These are phyloP conservation scores for Solanum virginianum DNA, from an alignment of 257 asterid species.

Conservation along the genomic window DNA sequence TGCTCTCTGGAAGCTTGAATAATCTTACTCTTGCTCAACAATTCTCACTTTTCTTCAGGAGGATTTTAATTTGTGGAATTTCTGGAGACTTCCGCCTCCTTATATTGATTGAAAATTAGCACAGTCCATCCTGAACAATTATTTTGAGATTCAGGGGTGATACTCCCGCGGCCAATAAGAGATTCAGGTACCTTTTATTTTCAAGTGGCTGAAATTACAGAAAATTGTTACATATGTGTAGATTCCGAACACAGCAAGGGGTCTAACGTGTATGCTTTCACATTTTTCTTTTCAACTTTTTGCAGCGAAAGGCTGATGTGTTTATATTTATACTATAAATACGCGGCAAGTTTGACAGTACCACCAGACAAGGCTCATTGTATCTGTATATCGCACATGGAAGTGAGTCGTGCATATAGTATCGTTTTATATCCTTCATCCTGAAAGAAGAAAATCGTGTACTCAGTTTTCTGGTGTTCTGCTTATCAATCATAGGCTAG, in stretches of 20 bases:
- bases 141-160: neutral
- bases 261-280: neutral
- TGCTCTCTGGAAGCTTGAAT: neutral
- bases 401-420: neutral
- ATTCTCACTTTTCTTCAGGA: slow-evolving; percentile 32
- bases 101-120: slow-evolving; percentile 1
- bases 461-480: neutral
- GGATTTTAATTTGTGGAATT: slow-evolving; percentile 62
- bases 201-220: neutral
- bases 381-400: neutral
- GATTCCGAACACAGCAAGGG: neutral
- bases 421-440: neutral
- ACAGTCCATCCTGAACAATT: neutral
- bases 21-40: neutral
- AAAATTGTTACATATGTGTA: neutral
- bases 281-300: neutral
- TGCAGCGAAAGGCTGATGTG: neutral
- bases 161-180: neutral
- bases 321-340: neutral
- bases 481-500: neutral
- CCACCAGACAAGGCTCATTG: neutral
- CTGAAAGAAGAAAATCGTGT: neutral
- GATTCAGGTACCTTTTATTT: neutral
- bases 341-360: neutral
- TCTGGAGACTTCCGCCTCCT: slow-evolving; percentile 64